A percentile compares a stretch with the other conserved stretches of the same genome.
Evolutionary conservation across 148 eudicot genomes (phyloP).

Genomic region (Cornus controversa): DNA sequence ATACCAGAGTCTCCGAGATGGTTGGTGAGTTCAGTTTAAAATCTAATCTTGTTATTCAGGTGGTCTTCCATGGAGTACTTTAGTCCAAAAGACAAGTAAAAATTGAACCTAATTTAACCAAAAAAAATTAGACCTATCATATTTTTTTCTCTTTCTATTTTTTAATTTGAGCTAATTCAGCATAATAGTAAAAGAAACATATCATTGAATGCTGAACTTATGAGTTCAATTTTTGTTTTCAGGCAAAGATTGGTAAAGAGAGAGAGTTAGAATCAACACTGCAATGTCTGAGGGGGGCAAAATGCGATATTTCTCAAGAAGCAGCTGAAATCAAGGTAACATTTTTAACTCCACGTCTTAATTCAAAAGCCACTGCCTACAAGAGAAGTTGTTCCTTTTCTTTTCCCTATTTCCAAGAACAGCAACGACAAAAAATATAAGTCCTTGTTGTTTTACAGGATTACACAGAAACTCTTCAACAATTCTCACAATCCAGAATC

Average conservation of each 20-base stretch:
- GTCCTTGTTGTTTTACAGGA: constrained; percentile 31
- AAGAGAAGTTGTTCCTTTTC: no score
- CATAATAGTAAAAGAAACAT: no score
- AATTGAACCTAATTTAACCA: no score
- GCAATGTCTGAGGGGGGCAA: constrained; percentile 51
- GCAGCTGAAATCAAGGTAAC: constrained; percentile 67
- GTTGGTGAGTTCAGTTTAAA: constrained; percentile 18
- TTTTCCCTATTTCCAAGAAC: no score
- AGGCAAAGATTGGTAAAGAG: constrained; percentile 55
- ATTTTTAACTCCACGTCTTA: background rate
- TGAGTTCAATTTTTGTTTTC: background rate
- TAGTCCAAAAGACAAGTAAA: no score
- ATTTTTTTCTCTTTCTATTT: no score
- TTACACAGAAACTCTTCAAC: constrained; percentile 28
- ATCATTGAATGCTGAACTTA: no score
- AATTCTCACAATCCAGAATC: constrained; percentile 31
- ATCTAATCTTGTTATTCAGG: background rate
- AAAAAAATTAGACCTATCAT: no score
- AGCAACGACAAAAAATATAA: background rate
- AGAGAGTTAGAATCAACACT: constrained; percentile 39
- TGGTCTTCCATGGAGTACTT: background rate
- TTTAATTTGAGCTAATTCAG: no score
- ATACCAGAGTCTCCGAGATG: no score
- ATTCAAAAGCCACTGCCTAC: no score
- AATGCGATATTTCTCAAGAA: constrained; percentile 48